These are phyloP conservation scores for Rhipidocladum racemiflorum DNA, from an alignment of 176 grass and related monocot species.

Conservation along the genomic window DNA sequence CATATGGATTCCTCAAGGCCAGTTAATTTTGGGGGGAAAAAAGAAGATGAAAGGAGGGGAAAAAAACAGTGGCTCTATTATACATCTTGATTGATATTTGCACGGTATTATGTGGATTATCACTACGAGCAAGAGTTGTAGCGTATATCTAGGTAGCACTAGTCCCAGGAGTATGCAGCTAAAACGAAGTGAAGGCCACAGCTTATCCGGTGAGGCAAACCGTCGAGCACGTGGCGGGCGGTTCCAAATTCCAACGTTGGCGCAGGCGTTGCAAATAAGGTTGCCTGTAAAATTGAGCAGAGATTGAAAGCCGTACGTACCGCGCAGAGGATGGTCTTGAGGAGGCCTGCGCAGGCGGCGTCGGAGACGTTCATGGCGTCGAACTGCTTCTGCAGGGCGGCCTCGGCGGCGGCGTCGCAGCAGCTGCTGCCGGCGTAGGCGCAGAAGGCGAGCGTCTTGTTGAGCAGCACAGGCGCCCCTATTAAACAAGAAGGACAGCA, in stretches of 20 bases:
- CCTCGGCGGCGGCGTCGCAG: constrained; percentile 49
- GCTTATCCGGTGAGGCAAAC: neutral
- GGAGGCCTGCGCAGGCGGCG: constrained; percentile 46
- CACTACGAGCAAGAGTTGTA: neutral
- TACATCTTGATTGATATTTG: neutral
- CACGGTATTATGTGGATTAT: neutral
- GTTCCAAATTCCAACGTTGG: neutral
- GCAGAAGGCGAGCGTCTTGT: constrained; percentile 58
- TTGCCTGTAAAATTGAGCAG: neutral
- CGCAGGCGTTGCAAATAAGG: neutral
- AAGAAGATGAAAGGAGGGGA: neutral
- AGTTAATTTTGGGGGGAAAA: neutral
- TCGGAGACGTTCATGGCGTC: constrained; percentile 56
- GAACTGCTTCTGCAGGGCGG: constrained; percentile 46
- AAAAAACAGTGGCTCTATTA: neutral
- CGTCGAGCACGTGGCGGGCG: constrained; percentile 19
- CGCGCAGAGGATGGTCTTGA: constrained; percentile 71
- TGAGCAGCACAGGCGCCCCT: constrained; percentile 58
- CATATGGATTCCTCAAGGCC: neutral
- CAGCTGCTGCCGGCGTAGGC: constrained; percentile 17
- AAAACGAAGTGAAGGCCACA: neutral
- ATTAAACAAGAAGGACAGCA: neutral
- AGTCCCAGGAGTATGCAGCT: neutral
- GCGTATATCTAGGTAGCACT: too few relatives aligned
- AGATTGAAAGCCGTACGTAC: neutral